Conservation (phyloP, 2,329 filamentous ascomycete genomes). For the Colletotrichum sublineola region DNA sequence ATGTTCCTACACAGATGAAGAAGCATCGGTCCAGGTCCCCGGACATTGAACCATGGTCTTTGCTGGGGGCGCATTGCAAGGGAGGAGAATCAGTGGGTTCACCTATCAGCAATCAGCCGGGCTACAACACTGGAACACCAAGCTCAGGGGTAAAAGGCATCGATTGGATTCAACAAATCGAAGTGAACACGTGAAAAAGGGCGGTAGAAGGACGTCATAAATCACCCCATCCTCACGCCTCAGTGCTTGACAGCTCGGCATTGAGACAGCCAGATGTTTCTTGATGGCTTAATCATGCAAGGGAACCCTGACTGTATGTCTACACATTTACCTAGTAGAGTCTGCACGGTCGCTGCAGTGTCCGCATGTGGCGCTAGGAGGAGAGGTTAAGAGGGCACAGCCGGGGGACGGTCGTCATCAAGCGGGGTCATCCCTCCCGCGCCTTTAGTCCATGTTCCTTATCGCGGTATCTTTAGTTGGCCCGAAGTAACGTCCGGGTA, state of each 20-base stretch:
- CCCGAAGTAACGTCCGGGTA: conserved; percentile 14
- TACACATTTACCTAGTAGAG: background rate
- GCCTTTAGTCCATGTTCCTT: conserved; percentile 17
- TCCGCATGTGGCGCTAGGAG: conserved; percentile 5
- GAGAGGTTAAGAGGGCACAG: conserved; percentile 20
- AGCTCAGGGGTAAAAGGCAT: background rate
- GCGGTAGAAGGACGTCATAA: conserved; percentile 7
- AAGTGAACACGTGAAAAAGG: background rate
- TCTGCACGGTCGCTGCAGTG: conserved; percentile 5
- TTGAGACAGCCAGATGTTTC: background rate
- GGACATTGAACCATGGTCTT: conserved; percentile 6
- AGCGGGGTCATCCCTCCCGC: conserved; percentile 40
- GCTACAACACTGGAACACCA: background rate
- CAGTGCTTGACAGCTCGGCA: background rate
- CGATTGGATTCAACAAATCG: background rate
- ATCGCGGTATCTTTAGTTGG: conserved; percentile 20
- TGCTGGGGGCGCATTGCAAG: conserved; percentile 20
- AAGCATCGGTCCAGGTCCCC: conserved; percentile 3
- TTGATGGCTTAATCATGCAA: conserved; percentile 22
- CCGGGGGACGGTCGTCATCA: conserved; percentile 36
- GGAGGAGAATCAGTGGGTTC: conserved; percentile 2
- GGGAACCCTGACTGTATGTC: conserved; percentile 20
- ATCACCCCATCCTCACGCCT: background rate
- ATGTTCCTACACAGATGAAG: conserved; percentile 5
- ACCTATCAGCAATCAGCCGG: background rate